phyloP scores from a whole-genome alignment of 192 early-diverging fungal genomes.

The Phlyctochytrium bullatum region DNA sequence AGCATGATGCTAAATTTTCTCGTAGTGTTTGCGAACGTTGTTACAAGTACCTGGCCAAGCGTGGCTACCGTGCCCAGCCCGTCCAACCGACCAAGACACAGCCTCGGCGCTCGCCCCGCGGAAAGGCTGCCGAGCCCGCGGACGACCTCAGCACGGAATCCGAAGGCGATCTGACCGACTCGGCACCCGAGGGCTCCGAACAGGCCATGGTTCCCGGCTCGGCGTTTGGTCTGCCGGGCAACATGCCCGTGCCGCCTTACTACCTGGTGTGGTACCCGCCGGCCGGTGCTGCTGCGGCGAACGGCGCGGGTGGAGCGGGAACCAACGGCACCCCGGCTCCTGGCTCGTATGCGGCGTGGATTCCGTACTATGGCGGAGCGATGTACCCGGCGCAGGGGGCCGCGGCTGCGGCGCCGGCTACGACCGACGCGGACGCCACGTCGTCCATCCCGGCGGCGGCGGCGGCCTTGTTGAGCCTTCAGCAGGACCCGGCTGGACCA shows the following conservation, averaged over 20 bases:
- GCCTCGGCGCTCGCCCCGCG: neutral
- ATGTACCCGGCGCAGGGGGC: neutral
- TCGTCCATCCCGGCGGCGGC: constrained; percentile 5
- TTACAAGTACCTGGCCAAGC: neutral
- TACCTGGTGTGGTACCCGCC: constrained; percentile 7
- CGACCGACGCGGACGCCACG: neutral
- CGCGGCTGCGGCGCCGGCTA: neutral
- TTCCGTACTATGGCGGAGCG: constrained; percentile 2
- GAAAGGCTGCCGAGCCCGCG: neutral
- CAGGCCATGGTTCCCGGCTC: neutral
- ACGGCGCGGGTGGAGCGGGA: neutral
- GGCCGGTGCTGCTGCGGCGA: neutral
- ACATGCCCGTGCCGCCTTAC: neutral
- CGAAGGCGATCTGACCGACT: neutral
- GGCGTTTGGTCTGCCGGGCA: neutral
- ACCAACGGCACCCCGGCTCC: neutral
- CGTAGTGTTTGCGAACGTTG: neutral
- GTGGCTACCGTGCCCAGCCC: neutral
- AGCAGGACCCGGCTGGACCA: constrained; percentile 1
- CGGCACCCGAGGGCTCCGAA: neutral
- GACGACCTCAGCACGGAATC: neutral
- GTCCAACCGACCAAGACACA: too few relatives aligned
- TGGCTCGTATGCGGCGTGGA: neutral
- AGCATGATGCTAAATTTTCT: neutral
- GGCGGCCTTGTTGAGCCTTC: neutral